Evolutionary conservation across 257 asterid species (phyloP).

Genomic region (Solanum paucissectum): DNA sequence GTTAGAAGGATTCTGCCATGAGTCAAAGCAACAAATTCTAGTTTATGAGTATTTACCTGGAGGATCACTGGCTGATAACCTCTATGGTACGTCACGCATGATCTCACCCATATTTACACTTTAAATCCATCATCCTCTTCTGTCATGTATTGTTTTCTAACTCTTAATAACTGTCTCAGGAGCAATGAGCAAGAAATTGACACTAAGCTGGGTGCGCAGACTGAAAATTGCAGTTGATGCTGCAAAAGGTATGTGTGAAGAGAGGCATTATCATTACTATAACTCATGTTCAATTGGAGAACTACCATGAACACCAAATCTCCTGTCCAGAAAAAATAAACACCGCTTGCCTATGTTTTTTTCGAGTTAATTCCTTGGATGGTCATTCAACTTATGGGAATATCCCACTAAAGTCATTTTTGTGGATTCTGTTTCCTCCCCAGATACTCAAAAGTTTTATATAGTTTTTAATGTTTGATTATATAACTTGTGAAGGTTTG

Average conservation of each 20-base stretch:
- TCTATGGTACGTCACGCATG: constrained; percentile 41
- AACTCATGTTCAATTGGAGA: not conserved
- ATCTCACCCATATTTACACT: not conserved
- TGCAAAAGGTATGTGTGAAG: constrained; percentile 54
- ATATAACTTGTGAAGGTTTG: constrained; percentile 36
- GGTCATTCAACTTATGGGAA: too few relatives aligned
- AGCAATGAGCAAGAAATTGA: constrained; percentile 48
- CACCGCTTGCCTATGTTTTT: not conserved
- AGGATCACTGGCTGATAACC: constrained; percentile 82
- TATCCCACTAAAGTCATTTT: too few relatives aligned
- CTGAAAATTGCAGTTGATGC: constrained; percentile 88
- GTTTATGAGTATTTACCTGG: constrained; percentile 77
- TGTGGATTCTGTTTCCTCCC: not conserved
- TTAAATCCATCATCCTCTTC: not conserved
- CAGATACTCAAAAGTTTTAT: not conserved
- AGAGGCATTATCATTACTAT: not conserved
- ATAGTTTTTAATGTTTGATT: not conserved
- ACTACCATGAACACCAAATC: not conserved
- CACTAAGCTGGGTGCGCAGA: constrained; percentile 86
- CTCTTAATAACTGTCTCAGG: constrained; percentile 33
- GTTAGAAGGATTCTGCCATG: constrained; percentile 84
- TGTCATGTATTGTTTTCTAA: not conserved
- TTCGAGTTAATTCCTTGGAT: too few relatives aligned
- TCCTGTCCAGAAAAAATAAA: not conserved
- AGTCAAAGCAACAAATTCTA: constrained; percentile 84